Base-by-base conservation (phyloP, 768 basidiomycete species). In the Trametes cubensis region DNA sequence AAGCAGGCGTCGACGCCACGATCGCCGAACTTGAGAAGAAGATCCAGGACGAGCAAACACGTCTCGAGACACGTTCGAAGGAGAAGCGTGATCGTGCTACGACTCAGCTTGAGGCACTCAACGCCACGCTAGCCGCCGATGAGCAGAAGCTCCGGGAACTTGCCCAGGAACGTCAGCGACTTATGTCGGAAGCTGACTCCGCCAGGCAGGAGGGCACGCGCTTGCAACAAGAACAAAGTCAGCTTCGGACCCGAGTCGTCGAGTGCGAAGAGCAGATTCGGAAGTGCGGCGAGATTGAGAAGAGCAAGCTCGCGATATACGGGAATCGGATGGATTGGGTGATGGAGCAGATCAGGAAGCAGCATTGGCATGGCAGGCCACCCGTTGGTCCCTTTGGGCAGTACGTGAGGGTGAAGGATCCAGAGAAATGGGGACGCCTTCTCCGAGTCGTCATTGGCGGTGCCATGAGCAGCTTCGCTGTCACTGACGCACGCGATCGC, bases 351-450 rank as follows among this genome's bases (percentile, higher is more conserved):
- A 85, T 95, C 56, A 71, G 74, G 46, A 69, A 67, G 28, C 76
- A 74, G 71, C 75, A 58, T 6, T 94, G 92, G 93, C 63, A 76
- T 26, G 92, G 92, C 3, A 80, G 85, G 48, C 69, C 69, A 20
- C 90, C 91, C 0, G 73, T 92, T 38, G 92, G 92, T 0, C 96
- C 96, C 0, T 77, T 98, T 25, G 96, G 96, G 0, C 63, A 82
- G 51, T 81, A 85, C 70, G 88, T 98, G 68, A 89, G 86, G 67
- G 83, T 93, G 40, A 83, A 79, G 67, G 90, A 95, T 51, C 76
- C 79, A 3, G 68, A 77, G 62, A 75, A 69, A 34, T 98, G 91
- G 84, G 86, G 84, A 0, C 76, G 76, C 0, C 66, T 92, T n/a
- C 73, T 98, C 66, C 77, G 88, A 63, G 73, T 74, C 53, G 83